Percentiles rank a stretch among this genome's conserved stretches.
These are phyloP conservation scores for Pseudogymnoascus sp. DNA, from an alignment of 2,329 filamentous ascomycete species.

Conservation along the genomic window DNA sequence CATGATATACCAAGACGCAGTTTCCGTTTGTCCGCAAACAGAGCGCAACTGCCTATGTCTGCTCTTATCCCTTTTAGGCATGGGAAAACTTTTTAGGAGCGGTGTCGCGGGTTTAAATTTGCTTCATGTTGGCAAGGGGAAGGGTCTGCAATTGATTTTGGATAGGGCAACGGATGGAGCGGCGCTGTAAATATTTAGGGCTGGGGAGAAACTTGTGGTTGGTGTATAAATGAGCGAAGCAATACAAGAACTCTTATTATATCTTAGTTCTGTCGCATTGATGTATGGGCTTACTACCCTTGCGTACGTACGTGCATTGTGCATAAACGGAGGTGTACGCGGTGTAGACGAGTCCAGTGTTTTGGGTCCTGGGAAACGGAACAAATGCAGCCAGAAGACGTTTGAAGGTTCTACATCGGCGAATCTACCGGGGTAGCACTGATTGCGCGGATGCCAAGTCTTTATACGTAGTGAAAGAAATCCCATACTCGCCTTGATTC, in stretches of 20 bases:
- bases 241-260: background rate
- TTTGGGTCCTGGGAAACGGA: background rate
- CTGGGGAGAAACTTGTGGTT: background rate
- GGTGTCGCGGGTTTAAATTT: background rate
- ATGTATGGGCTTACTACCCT: background rate
- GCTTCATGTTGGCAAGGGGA: slow-evolving; percentile 1
- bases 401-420: background rate
- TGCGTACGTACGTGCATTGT: background rate
- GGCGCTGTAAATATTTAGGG: slow-evolving; percentile 2
- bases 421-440: background rate
- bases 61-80: background rate
- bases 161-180: background rate
- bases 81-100: background rate
- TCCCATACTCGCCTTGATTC: slow-evolving; percentile 1
- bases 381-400: background rate
- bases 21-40: background rate
- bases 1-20: slow-evolving; percentile 3
- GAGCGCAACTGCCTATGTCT: background rate
- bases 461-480: background rate
- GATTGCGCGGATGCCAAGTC: background rate
- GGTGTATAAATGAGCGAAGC: slow-evolving; percentile 8
- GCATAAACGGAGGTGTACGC: background rate
- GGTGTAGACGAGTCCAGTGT: background rate
- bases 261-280: background rate
- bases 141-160: background rate